Percentiles rank a stretch among this genome's conserved stretches.
Evolutionary conservation across 768 basidiomycete genomes (phyloP).

Genomic region (Leccinum incarnatum): DNA sequence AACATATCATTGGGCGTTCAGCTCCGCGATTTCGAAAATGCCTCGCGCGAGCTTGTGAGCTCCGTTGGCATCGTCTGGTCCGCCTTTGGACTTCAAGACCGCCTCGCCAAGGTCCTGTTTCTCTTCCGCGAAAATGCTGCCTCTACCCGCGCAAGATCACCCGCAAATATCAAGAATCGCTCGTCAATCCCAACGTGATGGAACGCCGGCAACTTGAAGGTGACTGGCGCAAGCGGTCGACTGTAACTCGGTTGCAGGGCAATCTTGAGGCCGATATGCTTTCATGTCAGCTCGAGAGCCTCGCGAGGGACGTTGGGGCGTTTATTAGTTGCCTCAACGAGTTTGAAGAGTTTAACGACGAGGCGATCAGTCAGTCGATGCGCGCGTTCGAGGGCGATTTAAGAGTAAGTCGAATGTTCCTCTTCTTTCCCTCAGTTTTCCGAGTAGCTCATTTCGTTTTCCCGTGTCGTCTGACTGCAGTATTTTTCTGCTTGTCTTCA

Average conservation of each 20-base stretch:
- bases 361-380: conserved; percentile 47
- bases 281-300: conserved; percentile 41
- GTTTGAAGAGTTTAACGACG: conserved; percentile 54
- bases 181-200: conserved; percentile 33
- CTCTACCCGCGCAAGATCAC: conserved; percentile 47
- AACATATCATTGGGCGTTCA: conserved; percentile 14
- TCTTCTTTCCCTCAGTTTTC: background rate
- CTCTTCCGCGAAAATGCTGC: conserved; percentile 55
- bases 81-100: conserved; percentile 46
- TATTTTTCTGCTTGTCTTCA: conserved; percentile 53
- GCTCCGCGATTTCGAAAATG: conserved; percentile 52
- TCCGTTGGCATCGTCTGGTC: conserved; percentile 55
- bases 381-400: conserved; percentile 46
- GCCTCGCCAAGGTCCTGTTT: conserved; percentile 47
- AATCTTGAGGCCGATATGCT: conserved; percentile 46
- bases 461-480: conserved; percentile 22
- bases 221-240: conserved; percentile 33
- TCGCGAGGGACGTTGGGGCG: conserved; percentile 46
- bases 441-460: background rate
- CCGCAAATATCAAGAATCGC: conserved; percentile 34
- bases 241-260: conserved; percentile 34
- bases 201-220: conserved; percentile 27
- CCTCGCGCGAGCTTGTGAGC: conserved; percentile 52
- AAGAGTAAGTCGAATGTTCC: conserved; percentile 29
- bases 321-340: conserved; percentile 50